These are phyloP conservation scores for Phialophora tarda DNA, from an alignment of 2,329 filamentous ascomycete species.

Conservation along the genomic window DNA sequence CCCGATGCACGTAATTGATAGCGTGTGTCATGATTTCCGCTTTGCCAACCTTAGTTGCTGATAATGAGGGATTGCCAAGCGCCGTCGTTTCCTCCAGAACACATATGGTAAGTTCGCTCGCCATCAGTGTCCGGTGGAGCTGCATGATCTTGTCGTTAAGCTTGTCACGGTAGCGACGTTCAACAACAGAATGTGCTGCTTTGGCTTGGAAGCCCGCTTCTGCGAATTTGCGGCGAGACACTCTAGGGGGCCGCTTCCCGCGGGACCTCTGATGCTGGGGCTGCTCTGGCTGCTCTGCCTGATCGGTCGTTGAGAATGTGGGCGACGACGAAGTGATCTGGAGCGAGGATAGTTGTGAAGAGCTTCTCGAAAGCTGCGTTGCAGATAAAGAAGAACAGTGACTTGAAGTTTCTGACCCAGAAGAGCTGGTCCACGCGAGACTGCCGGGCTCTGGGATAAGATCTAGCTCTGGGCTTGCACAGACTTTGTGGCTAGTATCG, in stretches of 20 bases:
- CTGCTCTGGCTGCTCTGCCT: not conserved
- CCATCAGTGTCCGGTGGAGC: not conserved
- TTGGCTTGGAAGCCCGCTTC: not conserved
- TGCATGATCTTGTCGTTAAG: conserved; percentile 4
- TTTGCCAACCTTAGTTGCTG: not conserved
- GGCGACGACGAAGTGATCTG: not conserved
- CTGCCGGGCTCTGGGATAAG: not conserved
- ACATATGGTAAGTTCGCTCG: not conserved
- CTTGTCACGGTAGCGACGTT: conserved; percentile 1
- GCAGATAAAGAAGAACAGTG: not conserved
- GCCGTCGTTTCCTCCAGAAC: not conserved
- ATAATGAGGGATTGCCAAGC: not conserved
- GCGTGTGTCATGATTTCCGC: not conserved
- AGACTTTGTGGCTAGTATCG: not conserved
- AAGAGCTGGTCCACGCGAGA: not conserved
- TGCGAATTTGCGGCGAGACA: not conserved
- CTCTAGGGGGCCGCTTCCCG: not conserved
- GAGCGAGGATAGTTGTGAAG: not conserved
- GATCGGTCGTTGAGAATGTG: not conserved
- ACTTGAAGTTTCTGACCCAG: not conserved
- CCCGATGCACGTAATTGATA: not conserved
- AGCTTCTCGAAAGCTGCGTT: not conserved
- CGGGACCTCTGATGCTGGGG: not conserved
- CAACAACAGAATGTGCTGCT: conserved; percentile 5
- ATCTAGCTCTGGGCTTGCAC: not conserved